Percentiles rank a stretch among this genome's conserved stretches.
Conservation (phyloP, 176 grass and related monocot species). For the Lolium multiflorum region DNA sequence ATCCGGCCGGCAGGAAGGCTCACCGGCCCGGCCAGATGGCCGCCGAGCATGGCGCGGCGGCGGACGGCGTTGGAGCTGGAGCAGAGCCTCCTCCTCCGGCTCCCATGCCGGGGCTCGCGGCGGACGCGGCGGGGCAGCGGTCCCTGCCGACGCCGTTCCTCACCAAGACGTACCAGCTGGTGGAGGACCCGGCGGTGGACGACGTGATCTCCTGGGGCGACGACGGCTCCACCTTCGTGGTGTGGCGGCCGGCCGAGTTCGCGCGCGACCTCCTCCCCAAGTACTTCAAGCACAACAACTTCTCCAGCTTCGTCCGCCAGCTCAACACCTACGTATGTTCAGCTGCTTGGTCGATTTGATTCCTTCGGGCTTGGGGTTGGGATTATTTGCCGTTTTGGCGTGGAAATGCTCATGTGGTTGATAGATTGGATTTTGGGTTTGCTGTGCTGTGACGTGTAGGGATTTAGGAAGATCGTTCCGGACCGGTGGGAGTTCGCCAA, state of each 20-base stretch:
- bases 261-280: constrained; percentile 84
- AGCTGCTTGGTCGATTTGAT: too few relatives aligned
- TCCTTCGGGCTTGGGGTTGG: constrained; percentile 1
- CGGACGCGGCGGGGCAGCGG: constrained; percentile 59
- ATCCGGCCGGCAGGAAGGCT: constrained; percentile 37
- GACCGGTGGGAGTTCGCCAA: constrained; percentile 94
- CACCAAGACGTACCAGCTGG: constrained; percentile 91
- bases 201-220: constrained; percentile 97
- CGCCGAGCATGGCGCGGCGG: constrained; percentile 45
- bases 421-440: constrained; percentile 46
- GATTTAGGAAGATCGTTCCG: constrained; percentile 88
- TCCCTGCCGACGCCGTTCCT: constrained; percentile 93
- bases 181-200: constrained; percentile 77
- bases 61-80: constrained; percentile 42
- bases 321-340: constrained; percentile 99
- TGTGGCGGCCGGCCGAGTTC: constrained; percentile 95
- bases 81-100: background rate
- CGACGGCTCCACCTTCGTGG: constrained; percentile 86
- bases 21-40: constrained; percentile 43
- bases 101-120: constrained; percentile 39
- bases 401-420: constrained; percentile 23
- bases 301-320: constrained; percentile 97
- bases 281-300: constrained; percentile 99
- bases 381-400: background rate
- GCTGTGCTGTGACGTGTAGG: constrained; percentile 60